Evolutionary conservation across 192 early-diverging fungal genomes (phyloP), one percentile per base, ranked within the genome.

Genomic region (Tieghemiomyces parasiticus): DNA sequence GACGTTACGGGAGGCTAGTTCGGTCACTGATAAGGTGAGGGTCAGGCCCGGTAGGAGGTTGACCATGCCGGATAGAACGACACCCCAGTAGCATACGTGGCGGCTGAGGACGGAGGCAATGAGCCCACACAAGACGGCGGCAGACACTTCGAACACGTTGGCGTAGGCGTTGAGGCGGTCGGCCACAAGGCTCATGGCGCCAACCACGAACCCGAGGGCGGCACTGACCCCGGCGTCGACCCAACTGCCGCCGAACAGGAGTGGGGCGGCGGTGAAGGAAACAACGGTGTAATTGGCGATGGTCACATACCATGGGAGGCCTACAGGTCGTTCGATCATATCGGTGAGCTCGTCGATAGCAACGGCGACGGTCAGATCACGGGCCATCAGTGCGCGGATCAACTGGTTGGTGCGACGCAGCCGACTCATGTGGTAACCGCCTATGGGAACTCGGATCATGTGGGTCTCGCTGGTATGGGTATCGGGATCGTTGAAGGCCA

Each of bases 1-100:
- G 67, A 93, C 78, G 65, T 96, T 96, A 45, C 84, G 77, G 19
- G 89, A 86, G 0, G 86, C 79, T 62, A 95, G 68, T 63, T 95
- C 93, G 68, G 91, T 90, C 52, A 96, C 84, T 22, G 85, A 71
- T 47, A 84, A 75, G 0, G 93, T 96, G 58, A 96, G 65, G 8
- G 80, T 70, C 46, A 92, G 75, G 10, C 93, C 93, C 0, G 84
- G 81, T 4, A 86, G 69, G 31, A 82, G 62, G 65, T 82, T 72
- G 19, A 82, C 77, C 50, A 81, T 69, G 30, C 78, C 80, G 0
- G 83, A 69, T 10, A 87, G 68, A 1, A 79, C 65, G 10, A 83
- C 81, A 0, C 78, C 75, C 33, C 74, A 71, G 59, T 79, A 87
- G 64, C 82, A 84, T 35, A 87, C 73, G 25, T 81, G 60, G 33